phyloP scores from a whole-genome alignment of 2,329 filamentous ascomycete genomes.

The Exophiala sp. region DNA sequence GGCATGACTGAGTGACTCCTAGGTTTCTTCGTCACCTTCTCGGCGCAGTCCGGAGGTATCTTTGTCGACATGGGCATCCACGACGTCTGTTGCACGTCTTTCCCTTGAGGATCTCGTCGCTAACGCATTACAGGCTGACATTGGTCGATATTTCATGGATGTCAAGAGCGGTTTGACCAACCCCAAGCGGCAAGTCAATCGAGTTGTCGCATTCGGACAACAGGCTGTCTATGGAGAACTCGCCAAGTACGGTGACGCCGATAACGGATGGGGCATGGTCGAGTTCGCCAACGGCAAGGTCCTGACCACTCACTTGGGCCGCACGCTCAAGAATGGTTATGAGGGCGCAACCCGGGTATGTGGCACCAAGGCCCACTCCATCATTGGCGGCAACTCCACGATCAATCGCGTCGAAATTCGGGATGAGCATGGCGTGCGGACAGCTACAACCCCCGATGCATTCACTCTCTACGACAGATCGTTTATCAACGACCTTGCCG shows the following conservation, averaged over 20 bases:
- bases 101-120: neutral
- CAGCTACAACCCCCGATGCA: constrained; percentile 12
- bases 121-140: constrained; percentile 25
- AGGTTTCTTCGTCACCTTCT: constrained; percentile 35
- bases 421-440: constrained; percentile 10
- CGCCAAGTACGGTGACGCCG: constrained; percentile 25
- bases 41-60: constrained; percentile 34
- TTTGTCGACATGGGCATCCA: constrained; percentile 36
- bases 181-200: constrained; percentile 32
- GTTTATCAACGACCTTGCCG: constrained; percentile 14
- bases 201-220: constrained; percentile 32
- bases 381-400: constrained; percentile 11
- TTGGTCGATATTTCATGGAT: constrained; percentile 25
- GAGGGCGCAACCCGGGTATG: constrained; percentile 35
- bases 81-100: constrained; percentile 8
- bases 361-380: constrained; percentile 34
- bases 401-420: constrained; percentile 13
- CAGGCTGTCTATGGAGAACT: constrained; percentile 32
- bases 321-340: constrained; percentile 37
- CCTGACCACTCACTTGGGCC: constrained; percentile 35
- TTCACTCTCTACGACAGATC: constrained; percentile 13
- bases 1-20: neutral
- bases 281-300: constrained; percentile 40
- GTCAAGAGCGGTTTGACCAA: constrained; percentile 28
- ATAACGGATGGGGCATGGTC: constrained; percentile 35